These are phyloP conservation scores for Ligustrum vulgare DNA, from an alignment of 257 asterid genomes.

Conservation along the genomic window DNA sequence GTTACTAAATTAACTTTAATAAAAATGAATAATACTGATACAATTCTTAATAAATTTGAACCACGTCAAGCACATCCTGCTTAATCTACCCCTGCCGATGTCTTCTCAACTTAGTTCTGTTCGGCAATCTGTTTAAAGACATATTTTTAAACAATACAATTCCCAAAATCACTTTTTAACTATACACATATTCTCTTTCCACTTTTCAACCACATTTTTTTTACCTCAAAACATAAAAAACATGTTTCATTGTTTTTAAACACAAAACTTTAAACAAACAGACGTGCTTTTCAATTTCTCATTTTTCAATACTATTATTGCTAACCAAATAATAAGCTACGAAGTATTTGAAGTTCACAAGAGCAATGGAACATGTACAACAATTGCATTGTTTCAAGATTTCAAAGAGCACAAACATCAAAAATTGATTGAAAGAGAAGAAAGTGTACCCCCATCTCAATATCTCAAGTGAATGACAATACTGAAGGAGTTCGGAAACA, in stretches of 20 bases:
- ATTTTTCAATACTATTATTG: not conserved
- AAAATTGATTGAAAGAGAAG: conserved; percentile 15
- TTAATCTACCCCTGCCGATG: not conserved
- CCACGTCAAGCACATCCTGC: not conserved
- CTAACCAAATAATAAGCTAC: not conserved
- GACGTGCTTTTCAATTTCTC: not conserved
- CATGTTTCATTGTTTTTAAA: no score
- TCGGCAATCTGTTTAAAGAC: no score
- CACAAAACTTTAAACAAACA: no score
- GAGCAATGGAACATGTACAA: not conserved
- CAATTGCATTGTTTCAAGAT: conserved; percentile 14
- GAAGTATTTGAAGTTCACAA: conserved; percentile 7
- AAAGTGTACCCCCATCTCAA: conserved; percentile 94
- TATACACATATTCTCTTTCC: no score
- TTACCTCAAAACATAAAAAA: no score
- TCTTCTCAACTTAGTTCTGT: not conserved
- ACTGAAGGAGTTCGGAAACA: conserved; percentile 68
- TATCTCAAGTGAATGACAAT: conserved; percentile 65
- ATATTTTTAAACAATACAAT: no score
- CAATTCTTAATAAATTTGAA: not conserved
- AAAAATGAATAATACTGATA: not conserved
- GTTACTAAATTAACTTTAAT: not conserved
- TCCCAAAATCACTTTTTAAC: no score
- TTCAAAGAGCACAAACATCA: not conserved
- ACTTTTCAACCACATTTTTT: no score